Conservation (phyloP, 2,329 filamentous ascomycete genomes). For the Neofusicoccum kwambonambiense region DNA sequence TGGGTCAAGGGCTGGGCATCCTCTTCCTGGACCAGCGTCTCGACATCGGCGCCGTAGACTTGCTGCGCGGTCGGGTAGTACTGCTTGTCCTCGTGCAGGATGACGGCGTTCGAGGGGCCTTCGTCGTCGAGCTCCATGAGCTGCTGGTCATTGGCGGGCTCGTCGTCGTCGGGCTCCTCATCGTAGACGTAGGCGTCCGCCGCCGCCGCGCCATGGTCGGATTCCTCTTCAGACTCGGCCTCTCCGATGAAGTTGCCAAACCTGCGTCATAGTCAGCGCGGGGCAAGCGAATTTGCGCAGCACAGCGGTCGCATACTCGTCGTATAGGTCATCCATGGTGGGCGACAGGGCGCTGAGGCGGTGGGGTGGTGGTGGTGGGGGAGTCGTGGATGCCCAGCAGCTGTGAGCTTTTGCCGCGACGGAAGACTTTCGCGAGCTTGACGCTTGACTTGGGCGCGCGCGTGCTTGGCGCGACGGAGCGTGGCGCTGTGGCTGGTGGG, state of each 20-base stretch:
- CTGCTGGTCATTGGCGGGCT: slow-evolving; percentile 66
- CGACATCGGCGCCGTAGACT: slow-evolving; percentile 90
- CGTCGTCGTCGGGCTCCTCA: slow-evolving; percentile 59
- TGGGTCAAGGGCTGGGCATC: slow-evolving; percentile 90
- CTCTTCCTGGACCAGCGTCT: slow-evolving; percentile 94
- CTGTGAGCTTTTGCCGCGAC: slow-evolving; percentile 8
- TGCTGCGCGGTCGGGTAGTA: slow-evolving; percentile 99
- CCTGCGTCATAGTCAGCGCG: slow-evolving; percentile 47
- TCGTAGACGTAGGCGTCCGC: slow-evolving; percentile 80
- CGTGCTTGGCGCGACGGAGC: slow-evolving; percentile 6
- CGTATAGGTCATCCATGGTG: slow-evolving; percentile 91
- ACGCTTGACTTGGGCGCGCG: not conserved
- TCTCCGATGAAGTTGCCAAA: slow-evolving; percentile 99
- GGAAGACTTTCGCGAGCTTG: slow-evolving; percentile 13
- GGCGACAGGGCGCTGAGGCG: slow-evolving; percentile 6
- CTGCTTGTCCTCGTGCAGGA: slow-evolving; percentile 98
- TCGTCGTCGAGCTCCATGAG: slow-evolving; percentile 93
- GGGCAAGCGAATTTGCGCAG: slow-evolving; percentile 1
- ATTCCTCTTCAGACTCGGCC: slow-evolving; percentile 84
- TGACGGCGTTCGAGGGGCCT: slow-evolving; percentile 91
- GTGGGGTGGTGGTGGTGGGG: not conserved
- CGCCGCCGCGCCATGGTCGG: slow-evolving; percentile 70
- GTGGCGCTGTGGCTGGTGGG: not conserved
- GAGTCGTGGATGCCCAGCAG: not conserved
- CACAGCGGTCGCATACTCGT: slow-evolving; percentile 63